These are phyloP conservation scores for Pueraria montana DNA, from an alignment of 306 rosid species.

Conservation along the genomic window DNA sequence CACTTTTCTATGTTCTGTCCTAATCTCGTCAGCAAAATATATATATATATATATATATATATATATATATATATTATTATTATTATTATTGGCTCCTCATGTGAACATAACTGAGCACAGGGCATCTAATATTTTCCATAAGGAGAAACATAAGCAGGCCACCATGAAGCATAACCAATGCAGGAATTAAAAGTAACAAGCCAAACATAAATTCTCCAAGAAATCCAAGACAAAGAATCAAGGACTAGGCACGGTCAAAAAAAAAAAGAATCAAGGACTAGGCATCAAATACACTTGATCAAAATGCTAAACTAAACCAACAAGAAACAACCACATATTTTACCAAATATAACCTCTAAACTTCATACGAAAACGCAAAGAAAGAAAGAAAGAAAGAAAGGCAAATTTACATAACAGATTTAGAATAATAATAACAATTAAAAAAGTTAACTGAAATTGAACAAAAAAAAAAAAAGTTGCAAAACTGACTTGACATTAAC, in stretches of 20 bases:
- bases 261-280: slow-evolving; percentile 34
- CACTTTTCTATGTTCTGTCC: slow-evolving; percentile 34
- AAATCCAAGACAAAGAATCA: slow-evolving; percentile 30
- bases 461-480: background rate
- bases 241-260: slow-evolving; percentile 3
- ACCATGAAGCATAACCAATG: slow-evolving; percentile 21
- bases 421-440: background rate
- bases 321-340: background rate
- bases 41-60: no score
- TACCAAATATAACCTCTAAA: slow-evolving; percentile 14
- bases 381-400: background rate
- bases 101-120: background rate
- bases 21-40: slow-evolving; percentile 41
- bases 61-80: no score
- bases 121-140: background rate
- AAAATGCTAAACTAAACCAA: background rate
- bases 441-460: background rate
- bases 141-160: slow-evolving; percentile 20
- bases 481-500: slow-evolving; percentile 82
- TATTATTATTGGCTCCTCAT: background rate
- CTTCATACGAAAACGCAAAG: background rate
- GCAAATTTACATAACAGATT: background rate
- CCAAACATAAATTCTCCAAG: slow-evolving; percentile 15
- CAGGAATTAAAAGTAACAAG: slow-evolving; percentile 8
- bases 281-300: background rate